Percentiles rank a stretch among this genome's conserved stretches.
These are phyloP conservation scores for Diplodia corticola DNA, from an alignment of 2,329 filamentous ascomycete species.

Conservation along the genomic window DNA sequence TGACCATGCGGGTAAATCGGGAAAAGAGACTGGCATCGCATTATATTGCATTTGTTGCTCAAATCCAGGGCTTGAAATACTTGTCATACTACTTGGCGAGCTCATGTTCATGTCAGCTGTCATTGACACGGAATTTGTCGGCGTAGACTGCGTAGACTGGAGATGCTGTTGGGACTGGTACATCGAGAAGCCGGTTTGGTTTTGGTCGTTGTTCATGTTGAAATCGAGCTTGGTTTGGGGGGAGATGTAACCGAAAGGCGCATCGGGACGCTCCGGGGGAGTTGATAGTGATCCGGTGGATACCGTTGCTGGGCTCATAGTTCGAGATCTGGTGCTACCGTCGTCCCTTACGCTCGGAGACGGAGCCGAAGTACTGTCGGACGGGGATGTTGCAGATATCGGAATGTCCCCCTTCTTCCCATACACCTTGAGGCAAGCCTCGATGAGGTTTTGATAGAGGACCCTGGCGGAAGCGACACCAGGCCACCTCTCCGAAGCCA, in stretches of 20 bases:
- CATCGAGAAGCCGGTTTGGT: slow-evolving; percentile 28
- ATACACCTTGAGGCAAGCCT: slow-evolving; percentile 85
- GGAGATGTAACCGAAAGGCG: slow-evolving; percentile 42
- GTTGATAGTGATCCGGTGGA: slow-evolving; percentile 42
- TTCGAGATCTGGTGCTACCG: slow-evolving; percentile 45
- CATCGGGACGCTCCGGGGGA: slow-evolving; percentile 35
- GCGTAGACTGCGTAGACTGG: slow-evolving; percentile 30
- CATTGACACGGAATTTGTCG: not conserved
- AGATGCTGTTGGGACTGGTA: slow-evolving; percentile 32
- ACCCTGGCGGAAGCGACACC: slow-evolving; percentile 81
- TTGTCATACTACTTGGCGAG: slow-evolving; percentile 1
- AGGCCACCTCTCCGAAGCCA: slow-evolving; percentile 86
- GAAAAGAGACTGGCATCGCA: slow-evolving; percentile 38
- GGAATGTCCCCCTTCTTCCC: slow-evolving; percentile 59
- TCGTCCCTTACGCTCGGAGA: slow-evolving; percentile 39
- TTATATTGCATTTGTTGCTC: slow-evolving; percentile 29
- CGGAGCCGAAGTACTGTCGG: slow-evolving; percentile 46
- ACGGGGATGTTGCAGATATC: slow-evolving; percentile 50
- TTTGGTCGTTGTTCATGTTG: slow-evolving; percentile 24
- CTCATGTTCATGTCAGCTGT: slow-evolving; percentile 10
- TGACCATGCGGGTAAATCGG: slow-evolving; percentile 40
- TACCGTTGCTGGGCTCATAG: slow-evolving; percentile 46
- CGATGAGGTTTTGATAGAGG: slow-evolving; percentile 82
- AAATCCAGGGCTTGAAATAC: slow-evolving; percentile 3
- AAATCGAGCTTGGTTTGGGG: slow-evolving; percentile 34